Evolutionary conservation across 352 stramenopile species (phyloP), one percentile per base, ranked within the genome.

Genomic region (Elongisporangium prolatum): DNA sequence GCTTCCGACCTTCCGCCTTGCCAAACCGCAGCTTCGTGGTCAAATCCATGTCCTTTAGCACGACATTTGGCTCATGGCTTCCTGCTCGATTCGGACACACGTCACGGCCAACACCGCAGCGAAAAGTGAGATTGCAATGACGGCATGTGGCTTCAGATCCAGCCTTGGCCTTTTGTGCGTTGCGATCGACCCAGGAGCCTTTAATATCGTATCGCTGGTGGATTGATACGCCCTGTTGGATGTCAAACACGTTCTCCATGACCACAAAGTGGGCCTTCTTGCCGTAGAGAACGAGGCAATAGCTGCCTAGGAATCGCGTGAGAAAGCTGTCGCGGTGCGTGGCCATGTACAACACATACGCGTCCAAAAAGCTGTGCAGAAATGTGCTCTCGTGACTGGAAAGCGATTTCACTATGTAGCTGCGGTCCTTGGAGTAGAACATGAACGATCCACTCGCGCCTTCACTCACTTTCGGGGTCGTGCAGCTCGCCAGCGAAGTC

Each of bases 171-270:
- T 89, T 89, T 50, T 86, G 71, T 0, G 79, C 82, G 28, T 89
- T 89, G 37, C 82, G 79, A 60, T 90, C 82, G 20, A 95, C 69
- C 83, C 84, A 96, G 9, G 76, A 90, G 17, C 88, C 88, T 64
- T 96, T 96, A 59, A 96, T 87, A 56, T 96, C 88, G 64, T 94
- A 96, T 10, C 79, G 72, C 66, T 91, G 75, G 59, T 96, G 82
- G 55, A 95, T 89, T 2, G 75, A 76, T 21, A 86, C 68, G 25
- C 77, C 75, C 55, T 89, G 79, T 48, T 88, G 77, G 0, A 88
- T 77, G 69, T 93, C 80, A 57, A 96, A 93, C 4, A 96, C 74
- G 54, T 96, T 96, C 52, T 91, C 80, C 87, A 96, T 96, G 37
- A 96, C 87, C 18, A 91, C 85, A 60, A 96, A 96, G 59, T 83